A percentile compares a stretch with the other conserved stretches of the same genome.
These are phyloP conservation scores for Jacaranda copaia DNA, from an alignment of 257 asterid species.

Conservation along the genomic window DNA sequence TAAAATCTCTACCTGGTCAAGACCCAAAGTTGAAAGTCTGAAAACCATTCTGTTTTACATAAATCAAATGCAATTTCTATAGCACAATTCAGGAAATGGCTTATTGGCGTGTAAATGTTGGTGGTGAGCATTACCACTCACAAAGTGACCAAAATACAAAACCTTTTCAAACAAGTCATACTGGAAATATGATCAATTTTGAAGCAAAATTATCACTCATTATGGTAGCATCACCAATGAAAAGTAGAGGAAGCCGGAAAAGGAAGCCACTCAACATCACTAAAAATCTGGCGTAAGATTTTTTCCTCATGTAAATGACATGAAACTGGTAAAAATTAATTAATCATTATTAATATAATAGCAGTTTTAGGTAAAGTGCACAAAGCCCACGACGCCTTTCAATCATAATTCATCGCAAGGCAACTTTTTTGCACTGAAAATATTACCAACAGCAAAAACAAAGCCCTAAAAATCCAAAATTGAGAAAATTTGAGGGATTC, in stretches of 20 bases:
- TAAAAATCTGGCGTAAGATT: background rate
- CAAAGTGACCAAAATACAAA: slow-evolving; percentile 12
- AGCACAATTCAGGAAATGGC: background rate
- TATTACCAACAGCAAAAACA: slow-evolving; percentile 9
- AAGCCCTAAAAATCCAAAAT: slow-evolving; percentile 3
- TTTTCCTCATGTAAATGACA: background rate
- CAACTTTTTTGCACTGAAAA: slow-evolving; percentile 1
- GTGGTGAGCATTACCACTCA: background rate
- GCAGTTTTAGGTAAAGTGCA: slow-evolving; percentile 22
- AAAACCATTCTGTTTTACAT: slow-evolving; percentile 25
- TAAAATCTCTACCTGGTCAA: slow-evolving; percentile 90
- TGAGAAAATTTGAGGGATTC: background rate
- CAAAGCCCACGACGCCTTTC: slow-evolving; percentile 21
- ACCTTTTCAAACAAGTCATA: background rate
- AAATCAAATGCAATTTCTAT: slow-evolving; percentile 14
- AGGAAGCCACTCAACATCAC: too few species aligned
- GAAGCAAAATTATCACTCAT: slow-evolving; percentile 2
- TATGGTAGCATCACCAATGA: too few species aligned
- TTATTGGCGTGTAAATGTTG: background rate
- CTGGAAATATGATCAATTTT: background rate
- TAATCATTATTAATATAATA: background rate
- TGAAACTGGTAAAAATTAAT: background rate
- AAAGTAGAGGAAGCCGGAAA: too few species aligned
- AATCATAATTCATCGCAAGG: slow-evolving; percentile 22
- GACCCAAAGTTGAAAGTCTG: slow-evolving; percentile 31